Evolutionary conservation across 1,139 yeast genomes (phyloP), one percentile per base, ranked within the genome.

Genomic region (Yamadazyma epiphylla): DNA sequence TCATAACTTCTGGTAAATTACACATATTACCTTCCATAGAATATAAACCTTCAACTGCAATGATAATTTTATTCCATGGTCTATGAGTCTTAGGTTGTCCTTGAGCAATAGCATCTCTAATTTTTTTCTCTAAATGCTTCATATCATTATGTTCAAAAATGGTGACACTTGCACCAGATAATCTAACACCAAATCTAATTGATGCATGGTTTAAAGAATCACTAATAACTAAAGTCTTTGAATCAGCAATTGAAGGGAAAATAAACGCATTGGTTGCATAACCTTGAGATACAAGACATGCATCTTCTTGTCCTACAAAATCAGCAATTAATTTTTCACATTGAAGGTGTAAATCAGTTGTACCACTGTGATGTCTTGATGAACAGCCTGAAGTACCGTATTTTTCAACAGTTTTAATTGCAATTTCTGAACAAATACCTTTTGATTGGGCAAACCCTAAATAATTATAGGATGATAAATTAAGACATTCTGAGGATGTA

Each of bases 21-120:
- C 88, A 80, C 77, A 88, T 70, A 41, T 94, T 88, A 46, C 99
- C 99, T 62, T 91, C 99, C 99, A 91, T 91, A 13, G 96, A 86
- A 55, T 86, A 91, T 43, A 91, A 70, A 30, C 98, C 99, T 66
- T 91, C 99, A 27, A 91, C 94, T 33, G 94, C 94, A 45, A 91
- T 77, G 42, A 94, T 60, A 39, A 91, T 91, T 60, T 91, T 94
- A 48, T 80, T 81, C 98, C 98, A 91, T 4, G 99, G 98, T 43
- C 97, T 83, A 55, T 89, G 96, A 13, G 94, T 80, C 54, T 87
- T 84, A 32, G 97, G 94, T 64, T 91, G 98, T 37, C 99, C 99
- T 56, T 87, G 94, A 13, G 95, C 81, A 48, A 91, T 94, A 46
- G 86, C 86, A 46, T 86, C 91, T 49, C 96, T 75, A 23, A 91